Evolutionary conservation across 2,329 filamentous ascomycete species (phyloP).

Genomic region (Colletotrichum eleusines): DNA sequence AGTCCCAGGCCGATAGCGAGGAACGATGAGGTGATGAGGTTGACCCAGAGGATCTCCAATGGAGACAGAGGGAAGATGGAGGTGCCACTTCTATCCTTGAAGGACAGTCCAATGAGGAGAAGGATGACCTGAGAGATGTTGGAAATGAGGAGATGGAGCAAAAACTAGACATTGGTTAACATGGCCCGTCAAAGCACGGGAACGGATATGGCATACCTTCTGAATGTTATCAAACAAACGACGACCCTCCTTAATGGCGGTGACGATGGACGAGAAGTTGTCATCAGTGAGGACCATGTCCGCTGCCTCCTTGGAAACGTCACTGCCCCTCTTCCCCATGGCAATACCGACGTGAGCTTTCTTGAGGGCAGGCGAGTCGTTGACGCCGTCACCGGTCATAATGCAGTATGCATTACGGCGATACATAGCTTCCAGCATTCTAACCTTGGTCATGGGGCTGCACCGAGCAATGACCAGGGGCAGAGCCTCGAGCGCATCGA

Average conservation of each 20-base stretch:
- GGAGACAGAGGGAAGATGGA: slow-evolving; percentile 79
- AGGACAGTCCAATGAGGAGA: slow-evolving; percentile 75
- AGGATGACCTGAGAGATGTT: slow-evolving; percentile 79
- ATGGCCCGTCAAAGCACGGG: neutral
- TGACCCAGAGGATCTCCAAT: slow-evolving; percentile 82
- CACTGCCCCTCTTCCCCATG: slow-evolving; percentile 78
- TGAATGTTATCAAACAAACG: slow-evolving; percentile 80
- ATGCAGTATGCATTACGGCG: slow-evolving; percentile 76
- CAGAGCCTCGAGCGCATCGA: slow-evolving; percentile 71
- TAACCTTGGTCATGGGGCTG: slow-evolving; percentile 78
- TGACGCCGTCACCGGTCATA: slow-evolving; percentile 82
- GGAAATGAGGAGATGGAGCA: slow-evolving; percentile 75
- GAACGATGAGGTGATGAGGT: slow-evolving; percentile 79
- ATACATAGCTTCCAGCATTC: slow-evolving; percentile 81
- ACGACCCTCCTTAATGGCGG: slow-evolving; percentile 78
- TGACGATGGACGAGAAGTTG: slow-evolving; percentile 85
- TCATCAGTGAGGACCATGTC: slow-evolving; percentile 92
- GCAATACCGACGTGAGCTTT: slow-evolving; percentile 81
- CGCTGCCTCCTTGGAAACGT: slow-evolving; percentile 83
- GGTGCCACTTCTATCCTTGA: slow-evolving; percentile 69
- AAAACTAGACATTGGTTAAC: slow-evolving; percentile 56
- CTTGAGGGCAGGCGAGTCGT: slow-evolving; percentile 79
- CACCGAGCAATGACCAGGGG: slow-evolving; percentile 78
- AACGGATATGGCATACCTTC: slow-evolving; percentile 62
- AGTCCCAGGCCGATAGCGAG: slow-evolving; percentile 79